Base-by-base conservation (phyloP, 345 rosid species). In the Xanthoceras sorbifolium region DNA sequence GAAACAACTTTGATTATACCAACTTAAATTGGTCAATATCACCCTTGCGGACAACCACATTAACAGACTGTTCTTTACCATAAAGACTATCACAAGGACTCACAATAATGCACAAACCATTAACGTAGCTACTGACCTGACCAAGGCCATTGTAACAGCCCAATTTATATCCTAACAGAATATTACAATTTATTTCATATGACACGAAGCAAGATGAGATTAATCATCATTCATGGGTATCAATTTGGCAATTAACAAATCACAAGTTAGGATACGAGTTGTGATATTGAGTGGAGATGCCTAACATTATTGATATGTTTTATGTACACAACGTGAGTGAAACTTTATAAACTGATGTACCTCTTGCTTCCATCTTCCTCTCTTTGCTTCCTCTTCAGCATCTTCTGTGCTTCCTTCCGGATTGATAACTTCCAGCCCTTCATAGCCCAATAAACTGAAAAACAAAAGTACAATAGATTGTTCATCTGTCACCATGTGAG, bases 341-440 rank as follows among this genome's bases (percentile, higher is more conserved):
- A 26, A 60, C 22, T 20, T 32, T 23, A 26, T 60, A 25, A 38
- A 18, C 76, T 23, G 10, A 17, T 29, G 26, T 81, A 91, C 98
- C 95, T 94, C 98, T 77, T 91, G 95, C 73, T 77, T 91, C 99
- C 99, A 96, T 83, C 98, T 90, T 83, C 99, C 99, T 83, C 66
- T 89, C 69, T 73, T 89, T 71, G 99, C 99, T 87, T 96, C 98
- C 80, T 92, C 98, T 71, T 87, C 99, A 31, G 95, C 97, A 72
- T 96, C 99, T 32, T 94, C 98, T 26, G 90, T 94, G 77, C 97
- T 89, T 79, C 99, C 99, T 80, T 96, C 99, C 1, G 98, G 99
- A 79, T 96, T 94, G 54, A 94, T 81, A 76, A 96, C 98, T 86
- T 96, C 98, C 57, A 96, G 76, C 6, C 99, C 99, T 82, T 96